Percentiles rank a stretch among this genome's conserved stretches.
These are phyloP conservation scores for Beauveria sp. DNA, from an alignment of 2,329 filamentous ascomycete species.

Conservation along the genomic window DNA sequence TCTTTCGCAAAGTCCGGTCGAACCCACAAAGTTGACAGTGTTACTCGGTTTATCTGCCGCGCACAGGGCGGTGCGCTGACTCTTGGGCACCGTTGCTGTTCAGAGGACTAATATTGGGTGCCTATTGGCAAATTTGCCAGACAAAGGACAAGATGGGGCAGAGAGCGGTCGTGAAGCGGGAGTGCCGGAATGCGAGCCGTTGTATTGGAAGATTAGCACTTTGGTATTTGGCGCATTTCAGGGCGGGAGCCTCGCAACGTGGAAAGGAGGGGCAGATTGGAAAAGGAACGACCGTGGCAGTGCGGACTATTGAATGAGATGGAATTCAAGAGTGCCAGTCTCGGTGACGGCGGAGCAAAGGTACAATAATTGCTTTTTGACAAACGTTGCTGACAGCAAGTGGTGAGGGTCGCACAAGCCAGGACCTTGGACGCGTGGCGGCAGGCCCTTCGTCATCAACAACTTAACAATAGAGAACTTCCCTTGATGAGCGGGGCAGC, in stretches of 20 bases:
- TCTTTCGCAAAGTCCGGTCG: background rate
- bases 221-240: constrained; percentile 15
- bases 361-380: background rate
- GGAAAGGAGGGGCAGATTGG: constrained; percentile 5
- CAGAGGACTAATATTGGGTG: background rate
- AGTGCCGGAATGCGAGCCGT: constrained; percentile 13
- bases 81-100: background rate
- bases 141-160: background rate
- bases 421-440: background rate
- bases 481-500: background rate
- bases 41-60: background rate
- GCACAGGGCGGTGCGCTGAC: background rate
- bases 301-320: background rate
- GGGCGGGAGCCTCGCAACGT: background rate
- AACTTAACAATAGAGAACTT: background rate
- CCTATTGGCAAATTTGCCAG: background rate
- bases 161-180: background rate
- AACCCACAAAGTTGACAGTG: background rate
- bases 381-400: background rate
- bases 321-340: background rate
- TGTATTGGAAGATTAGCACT: constrained; percentile 7
- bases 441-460: constrained; percentile 2
- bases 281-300: background rate
- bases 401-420: background rate
- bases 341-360: background rate